A percentile compares a stretch with the other conserved stretches of the same genome.
These are phyloP conservation scores for Coniochaeta sp. DNA, from an alignment of 2,329 filamentous ascomycete species.

Conservation along the genomic window DNA sequence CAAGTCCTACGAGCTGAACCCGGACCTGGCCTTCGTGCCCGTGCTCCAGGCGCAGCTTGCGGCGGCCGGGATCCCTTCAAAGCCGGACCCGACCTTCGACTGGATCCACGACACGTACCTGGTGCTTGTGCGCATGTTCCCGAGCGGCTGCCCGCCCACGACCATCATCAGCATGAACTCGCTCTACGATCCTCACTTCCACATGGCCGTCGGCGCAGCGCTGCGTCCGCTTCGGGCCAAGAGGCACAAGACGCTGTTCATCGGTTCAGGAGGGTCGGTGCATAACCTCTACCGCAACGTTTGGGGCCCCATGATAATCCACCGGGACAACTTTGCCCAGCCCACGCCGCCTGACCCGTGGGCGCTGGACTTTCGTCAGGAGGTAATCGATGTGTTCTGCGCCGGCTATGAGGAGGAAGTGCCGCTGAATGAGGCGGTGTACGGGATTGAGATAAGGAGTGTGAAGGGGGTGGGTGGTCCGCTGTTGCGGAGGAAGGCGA, in stretches of 20 bases:
- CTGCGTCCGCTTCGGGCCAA: slow-evolving; percentile 43
- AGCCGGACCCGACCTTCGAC: slow-evolving; percentile 49
- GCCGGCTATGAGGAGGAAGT: slow-evolving; percentile 3
- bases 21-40: slow-evolving; percentile 47
- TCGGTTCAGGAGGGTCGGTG: slow-evolving; percentile 55
- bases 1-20: slow-evolving; percentile 50
- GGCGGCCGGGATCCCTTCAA: slow-evolving; percentile 45
- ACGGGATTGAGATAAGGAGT: slow-evolving; percentile 9
- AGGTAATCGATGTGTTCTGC: slow-evolving; percentile 21
- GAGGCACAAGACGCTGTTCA: slow-evolving; percentile 43
- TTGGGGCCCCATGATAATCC: slow-evolving; percentile 58
- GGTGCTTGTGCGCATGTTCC: slow-evolving; percentile 65
- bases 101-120: slow-evolving; percentile 70
- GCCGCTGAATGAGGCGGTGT: slow-evolving; percentile 6
- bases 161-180: slow-evolving; percentile 40
- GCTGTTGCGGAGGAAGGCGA: slow-evolving; percentile 44
- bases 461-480: slow-evolving; percentile 34
- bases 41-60: slow-evolving; percentile 42
- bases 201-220: slow-evolving; percentile 47
- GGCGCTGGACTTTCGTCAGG: slow-evolving; percentile 60
- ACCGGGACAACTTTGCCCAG: slow-evolving; percentile 56
- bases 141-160: slow-evolving; percentile 55
- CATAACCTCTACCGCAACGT: slow-evolving; percentile 65
- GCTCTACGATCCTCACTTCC: slow-evolving; percentile 32
- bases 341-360: slow-evolving; percentile 49